Evolutionary conservation across 495 filamentous ascomycete genomes (phyloP).

Genomic region (Penicillium tannophilum): DNA sequence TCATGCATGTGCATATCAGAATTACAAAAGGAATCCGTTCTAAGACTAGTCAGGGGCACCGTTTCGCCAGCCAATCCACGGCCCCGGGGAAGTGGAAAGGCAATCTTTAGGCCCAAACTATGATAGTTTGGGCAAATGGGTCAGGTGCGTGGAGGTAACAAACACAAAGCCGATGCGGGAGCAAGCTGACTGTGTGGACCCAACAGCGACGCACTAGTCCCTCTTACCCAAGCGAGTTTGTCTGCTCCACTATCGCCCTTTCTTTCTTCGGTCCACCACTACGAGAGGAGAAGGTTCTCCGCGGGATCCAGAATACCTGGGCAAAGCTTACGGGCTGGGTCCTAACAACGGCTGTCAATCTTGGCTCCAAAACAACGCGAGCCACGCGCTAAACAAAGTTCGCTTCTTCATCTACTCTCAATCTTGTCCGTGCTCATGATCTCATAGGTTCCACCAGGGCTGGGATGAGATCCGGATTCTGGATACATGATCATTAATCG

Average conservation of each 20-base stretch:
- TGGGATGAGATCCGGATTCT: constrained; percentile 12
- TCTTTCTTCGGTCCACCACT: background rate
- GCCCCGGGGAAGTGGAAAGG: constrained; percentile 14
- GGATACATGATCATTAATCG: background rate
- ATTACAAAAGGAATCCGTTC: constrained; percentile 2
- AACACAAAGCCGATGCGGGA: background rate
- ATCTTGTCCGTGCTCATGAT: constrained; percentile 26
- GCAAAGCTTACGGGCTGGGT: constrained; percentile 23
- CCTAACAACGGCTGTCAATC: constrained; percentile 32
- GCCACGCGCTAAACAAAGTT: constrained; percentile 17
- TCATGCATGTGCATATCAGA: constrained; percentile 1
- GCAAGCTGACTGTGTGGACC: too few species aligned
- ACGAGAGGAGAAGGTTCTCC: constrained; percentile 14
- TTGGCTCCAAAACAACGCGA: constrained; percentile 15
- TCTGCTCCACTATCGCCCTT: background rate
- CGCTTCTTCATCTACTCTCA: constrained; percentile 8
- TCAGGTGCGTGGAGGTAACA: constrained; percentile 5
- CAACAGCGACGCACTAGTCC: background rate
- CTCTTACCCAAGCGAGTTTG: background rate
- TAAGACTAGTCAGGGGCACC: constrained; percentile 28
- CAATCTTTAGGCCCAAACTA: constrained; percentile 10
- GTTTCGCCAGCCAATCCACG: constrained; percentile 14
- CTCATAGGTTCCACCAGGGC: constrained; percentile 25
- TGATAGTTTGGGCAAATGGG: background rate
- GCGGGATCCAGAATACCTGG: constrained; percentile 9